Conservation (phyloP, 306 rosid species). For the Dalbergia cochinchinensis region DNA sequence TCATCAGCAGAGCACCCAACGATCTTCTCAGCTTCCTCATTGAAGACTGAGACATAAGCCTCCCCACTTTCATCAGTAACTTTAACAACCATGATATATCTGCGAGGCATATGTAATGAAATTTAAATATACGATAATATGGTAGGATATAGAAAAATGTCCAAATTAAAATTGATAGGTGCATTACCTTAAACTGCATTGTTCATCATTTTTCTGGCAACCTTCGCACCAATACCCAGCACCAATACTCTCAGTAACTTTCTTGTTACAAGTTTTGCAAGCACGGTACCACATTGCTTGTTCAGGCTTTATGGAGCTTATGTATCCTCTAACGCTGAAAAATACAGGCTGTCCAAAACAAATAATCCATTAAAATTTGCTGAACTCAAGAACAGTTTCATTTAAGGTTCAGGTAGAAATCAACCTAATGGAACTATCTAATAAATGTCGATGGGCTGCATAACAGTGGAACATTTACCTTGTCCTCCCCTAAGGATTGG, state of each 20-base stretch:
- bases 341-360: slow-evolving; percentile 65
- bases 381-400: neutral
- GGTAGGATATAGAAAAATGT: neutral
- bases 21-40: slow-evolving; percentile 78
- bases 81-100: slow-evolving; percentile 71
- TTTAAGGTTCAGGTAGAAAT: neutral
- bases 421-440: neutral
- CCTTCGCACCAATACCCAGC: slow-evolving; percentile 91
- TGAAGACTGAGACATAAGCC: slow-evolving; percentile 65
- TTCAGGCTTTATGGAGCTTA: slow-evolving; percentile 77
- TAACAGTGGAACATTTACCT: slow-evolving; percentile 59
- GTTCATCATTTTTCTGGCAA: slow-evolving; percentile 84
- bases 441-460: neutral
- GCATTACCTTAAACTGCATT: slow-evolving; percentile 72
- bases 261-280: slow-evolving; percentile 88
- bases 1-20: slow-evolving; percentile 93
- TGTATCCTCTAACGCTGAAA: slow-evolving; percentile 74
- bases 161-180: neutral
- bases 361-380: slow-evolving; percentile 17
- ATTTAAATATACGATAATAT: neutral
- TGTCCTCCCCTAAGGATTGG: slow-evolving; percentile 75
- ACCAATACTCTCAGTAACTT: slow-evolving; percentile 79
- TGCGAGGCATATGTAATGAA: slow-evolving; percentile 32
- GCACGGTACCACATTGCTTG: slow-evolving; percentile 96
- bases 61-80: slow-evolving; percentile 78